Evolutionary conservation across 208 protist genomes (phyloP), one percentile per base, ranked within the genome.

Genomic region (Wallacemonas rigidus): DNA sequence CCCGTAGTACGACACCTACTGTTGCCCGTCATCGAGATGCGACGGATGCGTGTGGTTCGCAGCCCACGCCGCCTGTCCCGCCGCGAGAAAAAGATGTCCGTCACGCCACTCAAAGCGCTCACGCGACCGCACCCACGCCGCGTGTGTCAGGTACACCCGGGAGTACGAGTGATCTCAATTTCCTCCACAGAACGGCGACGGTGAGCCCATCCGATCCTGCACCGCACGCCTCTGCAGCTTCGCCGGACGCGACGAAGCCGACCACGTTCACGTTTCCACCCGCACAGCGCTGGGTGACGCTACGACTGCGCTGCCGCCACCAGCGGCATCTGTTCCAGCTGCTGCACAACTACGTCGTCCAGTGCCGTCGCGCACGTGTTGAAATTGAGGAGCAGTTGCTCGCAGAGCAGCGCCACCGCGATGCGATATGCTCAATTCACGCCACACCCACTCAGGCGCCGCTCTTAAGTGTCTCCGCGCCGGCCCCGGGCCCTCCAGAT

Each of bases 261-360:
- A n/a, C 51, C 8, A n/a, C 51, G 9, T 26, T 26, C 15, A 38
- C 38, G 56, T 62, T 62, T 38, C 56, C 56, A 15, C 35, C 56
- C 6, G 56, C 56, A 36, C 56, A 41, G 26, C 14, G 8, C 14
- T 62, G 56, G 56, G 11, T 38, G 6, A 62, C 56, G 7, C 36
- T 62, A 6, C 56, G 56, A 4, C 38, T 62, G 56, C 56, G 56
- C 3, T 62, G 56, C 56, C 56, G 56, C 5, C 56, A 62, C 56
- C 56, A 62, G 56, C 17, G 56, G 6, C 56, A 62, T 6, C 56
- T 62, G 9, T 62, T 62, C 56, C 56, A 62, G 56, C 56, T 62
- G 56, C 56, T 62, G 14, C 56, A 62, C 56, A 8, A 36, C 6
- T 62, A 62, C 56, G 56, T 62, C 35, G 56, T 26, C 14, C 56